phyloP scores from a whole-genome alignment of 495 filamentous ascomycete species.

The Penicillium simplicissimum region DNA sequence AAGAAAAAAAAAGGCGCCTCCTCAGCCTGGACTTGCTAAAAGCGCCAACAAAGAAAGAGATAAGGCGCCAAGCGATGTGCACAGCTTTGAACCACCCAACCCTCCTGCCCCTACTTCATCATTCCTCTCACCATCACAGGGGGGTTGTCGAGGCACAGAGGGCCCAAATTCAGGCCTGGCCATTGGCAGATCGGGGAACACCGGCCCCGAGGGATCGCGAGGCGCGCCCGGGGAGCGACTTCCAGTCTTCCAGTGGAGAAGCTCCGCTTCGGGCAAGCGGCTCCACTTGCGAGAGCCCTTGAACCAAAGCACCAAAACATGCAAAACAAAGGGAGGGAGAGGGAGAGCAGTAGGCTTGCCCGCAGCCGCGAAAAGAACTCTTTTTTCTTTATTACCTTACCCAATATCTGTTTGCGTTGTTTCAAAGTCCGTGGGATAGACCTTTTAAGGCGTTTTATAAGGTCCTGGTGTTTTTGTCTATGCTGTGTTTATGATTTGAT shows the following conservation, averaged over 20 bases:
- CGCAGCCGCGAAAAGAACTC: not conserved
- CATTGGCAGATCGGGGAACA: slow-evolving; percentile 16
- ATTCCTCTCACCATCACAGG: not conserved
- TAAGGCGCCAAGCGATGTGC: not conserved
- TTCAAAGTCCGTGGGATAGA: not conserved
- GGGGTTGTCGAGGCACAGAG: not conserved
- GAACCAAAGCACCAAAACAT: not conserved
- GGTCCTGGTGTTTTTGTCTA: not conserved
- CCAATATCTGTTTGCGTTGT: not conserved
- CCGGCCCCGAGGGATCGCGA: slow-evolving; percentile 10
- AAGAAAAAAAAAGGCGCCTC: not conserved
- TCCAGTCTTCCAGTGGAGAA: not conserved
- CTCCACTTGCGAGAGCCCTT: slow-evolving; percentile 6
- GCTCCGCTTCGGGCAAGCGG: slow-evolving; percentile 15
- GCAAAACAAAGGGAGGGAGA: not conserved
- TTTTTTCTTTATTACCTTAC: not conserved
- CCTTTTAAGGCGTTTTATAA: not conserved
- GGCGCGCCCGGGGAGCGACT: slow-evolving; percentile 15
- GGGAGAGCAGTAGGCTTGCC: not conserved
- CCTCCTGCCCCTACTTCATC: not conserved
- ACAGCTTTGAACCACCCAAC: not conserved
- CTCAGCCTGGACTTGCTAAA: not conserved
- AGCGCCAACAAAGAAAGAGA: not conserved
- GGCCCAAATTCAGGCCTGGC: not conserved
- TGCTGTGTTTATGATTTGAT: slow-evolving; percentile 16